Conservation (phyloP, 176 grass and related monocot genomes). For the Phoenix roebelenii region DNA sequence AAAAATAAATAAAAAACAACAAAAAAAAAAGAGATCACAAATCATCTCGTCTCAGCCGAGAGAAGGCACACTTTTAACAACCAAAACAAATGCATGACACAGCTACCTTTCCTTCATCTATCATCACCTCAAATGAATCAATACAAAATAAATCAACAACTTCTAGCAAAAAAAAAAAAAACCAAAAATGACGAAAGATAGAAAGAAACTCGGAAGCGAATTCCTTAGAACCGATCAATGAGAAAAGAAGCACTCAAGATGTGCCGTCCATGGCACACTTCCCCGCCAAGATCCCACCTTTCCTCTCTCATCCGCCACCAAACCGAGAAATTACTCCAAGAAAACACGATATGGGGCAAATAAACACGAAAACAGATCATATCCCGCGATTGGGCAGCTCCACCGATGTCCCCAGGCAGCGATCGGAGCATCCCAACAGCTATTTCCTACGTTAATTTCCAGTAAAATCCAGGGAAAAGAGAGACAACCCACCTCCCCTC, state of each 20-base stretch:
- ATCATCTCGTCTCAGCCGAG: too few species aligned
- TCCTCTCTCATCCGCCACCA: neutral
- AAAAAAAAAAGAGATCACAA: too few species aligned
- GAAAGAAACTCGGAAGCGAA: too few species aligned
- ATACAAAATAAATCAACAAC: neutral
- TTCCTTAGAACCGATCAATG: too few species aligned
- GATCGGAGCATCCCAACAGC: too few species aligned
- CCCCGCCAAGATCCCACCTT: neutral
- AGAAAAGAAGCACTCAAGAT: neutral
- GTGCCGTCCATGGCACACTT: constrained; percentile 15
- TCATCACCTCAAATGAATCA: neutral
- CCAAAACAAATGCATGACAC: neutral
- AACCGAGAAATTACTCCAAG: neutral
- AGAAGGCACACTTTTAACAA: neutral
- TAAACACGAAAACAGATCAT: too few species aligned
- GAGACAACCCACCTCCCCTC: too few species aligned
- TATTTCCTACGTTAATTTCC: too few species aligned
- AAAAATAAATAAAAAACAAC: too few species aligned
- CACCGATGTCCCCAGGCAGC: too few species aligned
- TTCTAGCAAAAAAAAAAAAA: neutral
- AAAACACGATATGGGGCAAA: neutral
- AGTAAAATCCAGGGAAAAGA: too few species aligned
- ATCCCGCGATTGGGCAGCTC: too few species aligned
- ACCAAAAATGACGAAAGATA: neutral
- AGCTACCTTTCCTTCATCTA: neutral